These are phyloP conservation scores for Xylaria sp. DNA, from an alignment of 2,329 filamentous ascomycete genomes.

Conservation along the genomic window DNA sequence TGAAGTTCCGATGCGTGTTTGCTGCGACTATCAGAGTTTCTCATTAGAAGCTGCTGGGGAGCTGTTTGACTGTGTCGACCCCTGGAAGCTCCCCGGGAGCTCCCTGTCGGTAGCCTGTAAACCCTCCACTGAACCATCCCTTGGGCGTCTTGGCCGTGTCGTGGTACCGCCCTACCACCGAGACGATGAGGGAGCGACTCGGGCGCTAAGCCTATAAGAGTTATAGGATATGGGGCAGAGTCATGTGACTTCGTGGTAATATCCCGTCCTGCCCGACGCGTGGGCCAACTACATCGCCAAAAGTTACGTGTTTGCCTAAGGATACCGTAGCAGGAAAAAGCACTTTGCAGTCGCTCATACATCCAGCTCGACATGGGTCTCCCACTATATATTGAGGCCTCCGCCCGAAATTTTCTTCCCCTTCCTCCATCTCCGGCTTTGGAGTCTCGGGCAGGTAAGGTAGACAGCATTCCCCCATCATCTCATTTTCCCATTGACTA, in stretches of 20 bases:
- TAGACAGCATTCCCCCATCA: slow-evolving; percentile 29
- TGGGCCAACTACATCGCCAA: slow-evolving; percentile 34
- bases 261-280: slow-evolving; percentile 33
- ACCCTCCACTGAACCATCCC: slow-evolving; percentile 22
- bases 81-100: slow-evolving; percentile 14
- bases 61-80: too few species aligned
- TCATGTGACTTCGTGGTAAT: slow-evolving; percentile 35
- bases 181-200: slow-evolving; percentile 16
- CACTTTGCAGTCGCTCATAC: background rate
- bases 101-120: slow-evolving; percentile 25
- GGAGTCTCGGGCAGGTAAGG: slow-evolving; percentile 31
- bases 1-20: slow-evolving; percentile 1
- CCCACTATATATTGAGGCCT: slow-evolving; percentile 24
- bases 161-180: slow-evolving; percentile 23
- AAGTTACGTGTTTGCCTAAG: slow-evolving; percentile 37
- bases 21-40: background rate
- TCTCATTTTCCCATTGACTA: slow-evolving; percentile 21
- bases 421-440: slow-evolving; percentile 24
- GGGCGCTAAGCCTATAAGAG: slow-evolving; percentile 25
- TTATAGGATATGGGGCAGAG: slow-evolving; percentile 18
- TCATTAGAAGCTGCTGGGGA: slow-evolving; percentile 12
- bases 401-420: slow-evolving; percentile 23
- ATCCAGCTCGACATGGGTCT: slow-evolving; percentile 24
- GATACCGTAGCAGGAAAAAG: slow-evolving; percentile 11
- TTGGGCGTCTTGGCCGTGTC: slow-evolving; percentile 16